Conservation (phyloP, 2,329 filamentous ascomycete genomes). For the Aspergillus sp. region DNA sequence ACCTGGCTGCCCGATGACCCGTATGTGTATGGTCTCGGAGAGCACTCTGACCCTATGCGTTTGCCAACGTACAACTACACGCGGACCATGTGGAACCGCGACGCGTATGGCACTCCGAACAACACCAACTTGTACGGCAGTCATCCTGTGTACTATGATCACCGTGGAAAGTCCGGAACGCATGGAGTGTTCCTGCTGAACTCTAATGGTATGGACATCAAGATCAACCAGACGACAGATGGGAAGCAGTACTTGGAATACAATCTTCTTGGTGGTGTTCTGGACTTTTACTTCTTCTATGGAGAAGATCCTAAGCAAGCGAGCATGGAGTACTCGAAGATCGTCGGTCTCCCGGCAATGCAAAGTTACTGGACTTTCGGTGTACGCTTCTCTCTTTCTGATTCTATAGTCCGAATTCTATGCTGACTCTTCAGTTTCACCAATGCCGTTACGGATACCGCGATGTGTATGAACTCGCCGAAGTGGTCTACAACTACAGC, state of each 20-base stretch:
- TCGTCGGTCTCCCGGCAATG: slow-evolving; percentile 61
- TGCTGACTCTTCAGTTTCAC: slow-evolving; percentile 45
- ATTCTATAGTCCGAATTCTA: background rate
- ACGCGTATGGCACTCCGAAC: slow-evolving; percentile 63
- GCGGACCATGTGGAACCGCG: slow-evolving; percentile 69
- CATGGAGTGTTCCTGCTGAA: slow-evolving; percentile 71
- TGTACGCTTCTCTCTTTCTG: slow-evolving; percentile 32
- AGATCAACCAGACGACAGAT: slow-evolving; percentile 64
- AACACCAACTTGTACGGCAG: slow-evolving; percentile 70
- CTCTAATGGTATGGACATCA: slow-evolving; percentile 76
- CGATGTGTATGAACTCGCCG: slow-evolving; percentile 49
- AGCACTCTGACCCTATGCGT: slow-evolving; percentile 71
- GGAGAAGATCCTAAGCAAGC: slow-evolving; percentile 62
- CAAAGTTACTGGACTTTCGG: slow-evolving; percentile 67
- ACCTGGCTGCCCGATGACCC: slow-evolving; percentile 69
- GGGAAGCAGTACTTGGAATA: slow-evolving; percentile 74
- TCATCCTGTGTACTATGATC: slow-evolving; percentile 76
- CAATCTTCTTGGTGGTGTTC: slow-evolving; percentile 73
- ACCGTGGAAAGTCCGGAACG: slow-evolving; percentile 58
- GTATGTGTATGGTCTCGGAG: slow-evolving; percentile 76
- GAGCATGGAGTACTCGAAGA: slow-evolving; percentile 60
- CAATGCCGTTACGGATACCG: slow-evolving; percentile 67
- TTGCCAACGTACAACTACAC: slow-evolving; percentile 70
- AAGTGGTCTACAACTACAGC: slow-evolving; percentile 48
- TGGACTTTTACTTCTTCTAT: slow-evolving; percentile 70